Evolutionary conservation across 345 rosid genomes (phyloP).

Genomic region (Citrus australasica): DNA sequence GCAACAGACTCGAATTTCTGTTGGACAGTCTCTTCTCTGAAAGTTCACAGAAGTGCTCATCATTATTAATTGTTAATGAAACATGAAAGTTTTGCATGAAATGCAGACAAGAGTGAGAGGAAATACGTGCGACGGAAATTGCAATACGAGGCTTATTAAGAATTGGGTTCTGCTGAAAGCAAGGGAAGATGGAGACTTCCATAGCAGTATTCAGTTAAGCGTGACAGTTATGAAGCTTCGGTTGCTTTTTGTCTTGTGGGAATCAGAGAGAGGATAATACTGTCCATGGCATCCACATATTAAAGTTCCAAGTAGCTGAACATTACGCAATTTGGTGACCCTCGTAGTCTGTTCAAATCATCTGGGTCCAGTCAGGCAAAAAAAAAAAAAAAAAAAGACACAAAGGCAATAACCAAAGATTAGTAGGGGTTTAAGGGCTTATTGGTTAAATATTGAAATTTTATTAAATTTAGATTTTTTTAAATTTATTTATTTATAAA

Average conservation of each 20-base stretch:
- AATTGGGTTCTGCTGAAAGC: conserved; percentile 28
- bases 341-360: not conserved
- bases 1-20: conserved; percentile 16
- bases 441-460: too few relatives aligned
- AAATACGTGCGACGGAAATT: conserved; percentile 12
- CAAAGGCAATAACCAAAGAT: not conserved
- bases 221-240: not conserved
- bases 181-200: conserved; percentile 43
- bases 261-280: conserved; percentile 17
- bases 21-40: conserved; percentile 38
- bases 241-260: not conserved
- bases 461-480: too few relatives aligned
- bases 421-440: not conserved
- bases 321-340: not conserved
- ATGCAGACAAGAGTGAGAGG: conserved; percentile 1
- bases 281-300: conserved; percentile 30
- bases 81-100: not conserved
- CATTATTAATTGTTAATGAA: not conserved
- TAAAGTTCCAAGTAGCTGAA: not conserved
- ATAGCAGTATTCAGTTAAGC: conserved; percentile 24
- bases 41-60: not conserved
- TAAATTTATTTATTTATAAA: too few relatives aligned
- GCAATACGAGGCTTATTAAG: conserved; percentile 26
- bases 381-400: not conserved
- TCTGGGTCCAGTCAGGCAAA: not conserved